Base-by-base conservation (phyloP, 495 filamentous ascomycete genomes). In the Aspergillus sparsus region DNA sequence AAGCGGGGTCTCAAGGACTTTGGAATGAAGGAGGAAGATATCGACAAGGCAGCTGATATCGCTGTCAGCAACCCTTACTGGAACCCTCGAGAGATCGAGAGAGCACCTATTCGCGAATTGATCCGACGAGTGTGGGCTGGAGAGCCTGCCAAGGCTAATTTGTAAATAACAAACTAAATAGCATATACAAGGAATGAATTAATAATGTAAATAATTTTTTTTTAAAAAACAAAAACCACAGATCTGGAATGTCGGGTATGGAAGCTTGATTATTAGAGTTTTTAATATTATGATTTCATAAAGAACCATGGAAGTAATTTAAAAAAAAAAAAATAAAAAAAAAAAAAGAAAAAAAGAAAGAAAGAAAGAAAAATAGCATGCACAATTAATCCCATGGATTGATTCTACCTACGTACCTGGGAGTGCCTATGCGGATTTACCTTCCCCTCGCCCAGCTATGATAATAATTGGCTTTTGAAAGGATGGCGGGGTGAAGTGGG, bases 41-140 rank as follows among this genome's bases (percentile, higher is more conserved):
- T 89, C 5, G 86, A 88, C 37, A 86, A 82, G 67, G 84, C 83
- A 2, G 84, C 82, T 11, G 85, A 89, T 61, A 83, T 88, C 61
- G 87, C 85, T 7, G 77, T 86, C 1, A 70, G 77, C 32, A 89
- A 86, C 62, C 82, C 84, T 7, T 89, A 89, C 65, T 83, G 81
- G 75, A 89, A 89, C 58, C 87, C 87, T 15, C 70, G 86, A 44
- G 69, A 70, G 13, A 75, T 89, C 51, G 83, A 86, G 71, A 80
- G 77, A 31, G 76, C 65, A 0, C 80, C 76, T 0, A 81, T 89
- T 58, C 78, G 83, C 42, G 87, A 90, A 71, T 67, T 88, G 64
- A 84, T 89, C 55, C 75, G 86, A 52, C 72, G 86, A 49, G 85
- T 85, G 11, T 90, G 84, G 83, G 85, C 83, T 47, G 87, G 85